Conservation (phyloP, 2,329 filamentous ascomycete species). For the Clarireedia hainanense region DNA sequence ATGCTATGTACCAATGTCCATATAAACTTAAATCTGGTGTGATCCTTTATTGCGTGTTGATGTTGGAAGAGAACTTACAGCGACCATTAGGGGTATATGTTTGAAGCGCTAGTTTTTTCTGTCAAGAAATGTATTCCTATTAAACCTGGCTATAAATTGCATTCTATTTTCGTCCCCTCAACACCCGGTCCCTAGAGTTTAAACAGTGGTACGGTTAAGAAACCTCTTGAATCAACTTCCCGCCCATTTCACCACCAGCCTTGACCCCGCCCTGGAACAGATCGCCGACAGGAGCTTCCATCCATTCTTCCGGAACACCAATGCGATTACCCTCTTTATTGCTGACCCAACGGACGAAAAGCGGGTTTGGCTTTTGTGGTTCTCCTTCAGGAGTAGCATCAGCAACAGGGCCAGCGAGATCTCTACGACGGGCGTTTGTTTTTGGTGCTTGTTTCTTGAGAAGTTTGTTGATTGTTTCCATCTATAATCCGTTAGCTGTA, state of each 20-base stretch:
- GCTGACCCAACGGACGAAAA: slow-evolving; percentile 65
- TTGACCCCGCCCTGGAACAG: slow-evolving; percentile 40
- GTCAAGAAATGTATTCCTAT: not conserved
- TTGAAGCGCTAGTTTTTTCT: too few relatives aligned
- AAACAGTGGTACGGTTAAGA: slow-evolving; percentile 9
- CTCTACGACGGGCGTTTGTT: slow-evolving; percentile 43
- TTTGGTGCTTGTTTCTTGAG: slow-evolving; percentile 81
- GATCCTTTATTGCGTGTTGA: too few relatives aligned
- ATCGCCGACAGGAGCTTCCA: slow-evolving; percentile 53
- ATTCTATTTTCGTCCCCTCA: too few relatives aligned
- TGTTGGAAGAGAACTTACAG: too few relatives aligned
- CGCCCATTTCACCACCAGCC: slow-evolving; percentile 15
- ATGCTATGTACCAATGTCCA: too few relatives aligned
- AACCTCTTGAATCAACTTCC: slow-evolving; percentile 30
- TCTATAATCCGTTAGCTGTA: slow-evolving; percentile 38
- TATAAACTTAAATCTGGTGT: too few relatives aligned
- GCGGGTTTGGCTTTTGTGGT: slow-evolving; percentile 43
- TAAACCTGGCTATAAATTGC: not conserved
- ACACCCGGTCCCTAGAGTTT: too few relatives aligned
- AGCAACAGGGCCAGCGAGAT: slow-evolving; percentile 30
- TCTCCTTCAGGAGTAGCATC: slow-evolving; percentile 43
- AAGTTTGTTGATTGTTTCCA: slow-evolving; percentile 86
- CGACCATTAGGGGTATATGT: too few relatives aligned
- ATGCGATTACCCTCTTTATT: slow-evolving; percentile 55
- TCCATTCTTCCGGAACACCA: slow-evolving; percentile 60